Base-by-base conservation (phyloP, 2,329 filamentous ascomycete species). In the Raffaelea deltoideospora region DNA sequence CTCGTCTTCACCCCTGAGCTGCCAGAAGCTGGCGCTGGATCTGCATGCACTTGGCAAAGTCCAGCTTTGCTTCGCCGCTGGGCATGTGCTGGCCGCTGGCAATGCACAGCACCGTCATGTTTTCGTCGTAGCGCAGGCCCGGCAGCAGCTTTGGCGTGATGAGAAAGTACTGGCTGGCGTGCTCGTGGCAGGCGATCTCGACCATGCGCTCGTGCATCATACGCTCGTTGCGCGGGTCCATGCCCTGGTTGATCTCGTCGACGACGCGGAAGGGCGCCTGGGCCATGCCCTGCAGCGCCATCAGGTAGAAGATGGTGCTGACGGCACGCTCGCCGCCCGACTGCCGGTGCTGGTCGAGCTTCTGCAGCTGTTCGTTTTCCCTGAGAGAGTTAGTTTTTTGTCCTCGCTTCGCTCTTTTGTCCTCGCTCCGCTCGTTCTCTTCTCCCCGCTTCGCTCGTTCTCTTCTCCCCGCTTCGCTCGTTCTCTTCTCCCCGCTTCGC, bases 181-280 rank as follows among this genome's bases (percentile, higher is more conserved):
- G 75, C 56, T 86, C 78, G 46, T 75, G 72, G 56, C 90, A 96
- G 31, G 90, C 90, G 52, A 98, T 95, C 51, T 95, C 86, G 9
- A 98, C 90, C 81, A 98, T 92, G 44, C 90, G 83, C 53, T 88
- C 85, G 60, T 98, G 90, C 14, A 98, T 87, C 74, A 95, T 92
- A 48, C 90, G 82, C 60, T 98, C 90, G 58, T 98, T 98, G 50
- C 90, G 79, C 31, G 88, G 90, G 56, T 98, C 90, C 90, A 98
- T 98, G 46, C 90, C 90, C 60, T 98, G 90, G 53, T 98, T 98
- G 67, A 98, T 98, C 62, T 98, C 90, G 58, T 98, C 90, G 41
- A 98, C 90, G 34, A 98, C 88, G 36, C 90, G 85, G 71, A 98
- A 98, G 1, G 90, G 90, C 4, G 87, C 86, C 50, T 86, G 81